Base-by-base conservation (phyloP, 441 rosid species). In the Gossypium davidsonii region DNA sequence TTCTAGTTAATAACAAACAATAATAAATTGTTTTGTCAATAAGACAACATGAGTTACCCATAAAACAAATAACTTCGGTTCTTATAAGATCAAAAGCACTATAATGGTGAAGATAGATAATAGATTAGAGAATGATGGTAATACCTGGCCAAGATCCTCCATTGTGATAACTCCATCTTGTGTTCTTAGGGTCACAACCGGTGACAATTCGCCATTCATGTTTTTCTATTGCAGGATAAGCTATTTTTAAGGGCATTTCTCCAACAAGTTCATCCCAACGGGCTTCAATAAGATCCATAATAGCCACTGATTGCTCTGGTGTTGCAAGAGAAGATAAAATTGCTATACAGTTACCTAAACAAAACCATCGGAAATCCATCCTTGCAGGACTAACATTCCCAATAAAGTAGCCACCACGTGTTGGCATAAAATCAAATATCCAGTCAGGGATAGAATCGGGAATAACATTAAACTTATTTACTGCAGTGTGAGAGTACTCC, bases 301-400 rank as follows among this genome's bases (percentile, higher is more conserved):
- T 93, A 26, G 97, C 96, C 82, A 86, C 79, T n/a, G 94, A 84
- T 71, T 93, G 98, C 70, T 91, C 97, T 21, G 92, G 97, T 55
- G 98, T 93, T 21, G 98, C 91, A 71, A 93, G 87, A 14, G 98
- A 93, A 31, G 96, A 85, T n/a, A 93, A 83, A 69, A 93, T 86
- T 15, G 97, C 93, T 42, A 93, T 77, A 70, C 98, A 93, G 63
- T 58, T 58, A 12, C 63, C 63, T 58, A 58, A 58, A 26, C 63
- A 58, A 58, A 58, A 58, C 63, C 63, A 58, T 58, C 63, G 63
- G 39, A 58, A 58, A 58, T 58, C 63, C 63, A 58, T 58, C 63
- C 63, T 25, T 25, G 63, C 37, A 58, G 63, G 63, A 58, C 63
- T 58, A 58, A 58, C 63, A 23, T 58, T 58, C 9, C 63, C 63